Base-by-base conservation (phyloP, 768 basidiomycete genomes). In the Russula sp. region DNA sequence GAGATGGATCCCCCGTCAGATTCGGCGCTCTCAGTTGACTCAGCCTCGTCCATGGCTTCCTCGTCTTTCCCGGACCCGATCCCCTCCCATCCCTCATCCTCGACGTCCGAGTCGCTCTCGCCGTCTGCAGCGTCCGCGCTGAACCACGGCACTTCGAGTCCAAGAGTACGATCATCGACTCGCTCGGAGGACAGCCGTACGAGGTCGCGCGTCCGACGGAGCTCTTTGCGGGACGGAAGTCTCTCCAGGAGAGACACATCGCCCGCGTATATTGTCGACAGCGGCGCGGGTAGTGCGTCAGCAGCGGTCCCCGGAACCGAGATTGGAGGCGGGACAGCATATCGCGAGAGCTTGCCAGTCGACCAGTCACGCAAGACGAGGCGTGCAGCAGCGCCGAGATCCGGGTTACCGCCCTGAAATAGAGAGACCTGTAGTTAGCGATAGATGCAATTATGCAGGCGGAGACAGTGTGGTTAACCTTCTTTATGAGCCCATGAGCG, bases 291-390 rank as follows among this genome's bases (percentile, higher is more conserved):
- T 58, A 56, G 29, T 36, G 58, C 34, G 34, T 65, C 66, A 5
- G 62, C 25, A 9, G 16, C 35, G 32, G 2, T 36, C 41, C 65
- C 34, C 13, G 61, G 32, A 2, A 61, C 38, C 3, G 59, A 20
- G 7, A 65, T 51, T 0, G 72, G 49, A 3, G 80, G 76, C 1
- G 88, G 87, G 51, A 77, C 72, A 6, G 87, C 84, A 74, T 88
- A 94, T 62, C 87, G 82, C 29, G 83, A 80, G 68, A 96, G 78
- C 65, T 82, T 86, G 56, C 87, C 86, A 7, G 78, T 79, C 61
- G 78, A 83, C 93, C 93, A 97, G 74, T 96, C 93, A 10, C 88
- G 84, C 47, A 97, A 78, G 41, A 97, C 78, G 61, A 87, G 78
- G 22, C 88, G 85, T 14, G 89, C 86, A 5, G 93, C 90, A 45